Conservation (phyloP, 2,329 filamentous ascomycete genomes). For the Neonectria sp. region DNA sequence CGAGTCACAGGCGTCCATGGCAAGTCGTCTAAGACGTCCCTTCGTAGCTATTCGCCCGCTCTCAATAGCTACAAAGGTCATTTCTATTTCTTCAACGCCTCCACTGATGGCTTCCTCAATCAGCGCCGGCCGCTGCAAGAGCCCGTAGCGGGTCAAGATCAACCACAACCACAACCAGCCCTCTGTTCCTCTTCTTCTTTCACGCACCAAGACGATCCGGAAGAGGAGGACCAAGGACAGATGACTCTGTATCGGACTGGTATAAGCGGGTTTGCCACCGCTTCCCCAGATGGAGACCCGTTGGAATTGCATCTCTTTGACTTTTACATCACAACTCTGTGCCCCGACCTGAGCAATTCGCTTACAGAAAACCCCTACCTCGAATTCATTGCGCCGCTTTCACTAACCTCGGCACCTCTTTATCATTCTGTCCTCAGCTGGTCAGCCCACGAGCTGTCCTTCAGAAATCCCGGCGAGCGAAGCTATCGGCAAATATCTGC, state of each 20-base stretch:
- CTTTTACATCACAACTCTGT: conserved; percentile 17
- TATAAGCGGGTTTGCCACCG: background rate
- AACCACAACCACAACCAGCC: background rate
- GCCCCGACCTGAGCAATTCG: conserved; percentile 20
- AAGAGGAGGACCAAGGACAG: background rate
- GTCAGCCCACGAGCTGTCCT: conserved; percentile 17
- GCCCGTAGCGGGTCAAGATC: background rate
- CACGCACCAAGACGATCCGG: background rate
- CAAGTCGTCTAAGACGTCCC: conserved; percentile 12
- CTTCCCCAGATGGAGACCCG: background rate
- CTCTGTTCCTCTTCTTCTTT: background rate
- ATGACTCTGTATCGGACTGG: background rate
- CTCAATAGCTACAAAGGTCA: conserved; percentile 7
- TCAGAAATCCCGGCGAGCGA: conserved; percentile 6
- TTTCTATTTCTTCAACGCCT: conserved; percentile 18
- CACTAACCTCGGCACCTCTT: conserved; percentile 14
- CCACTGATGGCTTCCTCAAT: conserved; percentile 1
- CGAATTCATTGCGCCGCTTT: conserved; percentile 22
- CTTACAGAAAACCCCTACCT: conserved; percentile 20
- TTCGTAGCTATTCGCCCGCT: conserved; percentile 7
- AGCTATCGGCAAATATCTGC: conserved; percentile 13
- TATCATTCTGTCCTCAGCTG: conserved; percentile 23
- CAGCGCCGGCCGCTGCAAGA: background rate
- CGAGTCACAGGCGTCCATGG: conserved; percentile 18
- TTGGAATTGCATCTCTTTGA: conserved; percentile 22